phyloP scores from a whole-genome alignment of 1,284 basidiomycete genomes.

The Butyriboletus appendiculatus region DNA sequence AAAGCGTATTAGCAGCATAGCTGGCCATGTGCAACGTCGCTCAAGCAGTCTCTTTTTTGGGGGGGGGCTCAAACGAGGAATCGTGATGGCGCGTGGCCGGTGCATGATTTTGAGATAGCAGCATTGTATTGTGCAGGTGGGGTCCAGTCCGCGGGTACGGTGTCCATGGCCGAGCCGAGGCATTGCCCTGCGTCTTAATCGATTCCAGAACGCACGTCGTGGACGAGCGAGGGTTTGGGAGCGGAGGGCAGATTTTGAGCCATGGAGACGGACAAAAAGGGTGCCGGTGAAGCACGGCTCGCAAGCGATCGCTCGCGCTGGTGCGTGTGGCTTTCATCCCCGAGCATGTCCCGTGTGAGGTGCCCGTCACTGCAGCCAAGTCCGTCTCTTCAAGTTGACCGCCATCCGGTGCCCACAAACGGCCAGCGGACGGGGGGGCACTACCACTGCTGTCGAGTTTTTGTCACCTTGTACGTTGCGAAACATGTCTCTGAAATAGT shows the following conservation, averaged over 20 bases:
- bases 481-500: neutral
- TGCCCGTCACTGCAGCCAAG: neutral
- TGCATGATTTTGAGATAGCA: neutral
- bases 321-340: neutral
- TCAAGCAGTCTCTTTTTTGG: neutral
- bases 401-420: neutral
- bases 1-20: neutral
- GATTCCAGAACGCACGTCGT: neutral
- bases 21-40: neutral
- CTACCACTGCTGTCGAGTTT: neutral
- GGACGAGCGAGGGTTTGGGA: neutral
- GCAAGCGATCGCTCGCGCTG: neutral
- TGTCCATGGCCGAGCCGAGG: neutral
- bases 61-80: neutral
- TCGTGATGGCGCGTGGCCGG: neutral
- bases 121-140: neutral
- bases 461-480: neutral
- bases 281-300: neutral
- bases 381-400: neutral
- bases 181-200: neutral
- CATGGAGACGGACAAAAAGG: neutral
- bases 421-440: neutral
- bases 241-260: neutral
- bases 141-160: neutral
- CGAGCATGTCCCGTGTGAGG: neutral